Evolutionary conservation across 1,139 yeast genomes (phyloP), one percentile per base, ranked within the genome.

Genomic region (Geotrichum cucujoidarum): DNA sequence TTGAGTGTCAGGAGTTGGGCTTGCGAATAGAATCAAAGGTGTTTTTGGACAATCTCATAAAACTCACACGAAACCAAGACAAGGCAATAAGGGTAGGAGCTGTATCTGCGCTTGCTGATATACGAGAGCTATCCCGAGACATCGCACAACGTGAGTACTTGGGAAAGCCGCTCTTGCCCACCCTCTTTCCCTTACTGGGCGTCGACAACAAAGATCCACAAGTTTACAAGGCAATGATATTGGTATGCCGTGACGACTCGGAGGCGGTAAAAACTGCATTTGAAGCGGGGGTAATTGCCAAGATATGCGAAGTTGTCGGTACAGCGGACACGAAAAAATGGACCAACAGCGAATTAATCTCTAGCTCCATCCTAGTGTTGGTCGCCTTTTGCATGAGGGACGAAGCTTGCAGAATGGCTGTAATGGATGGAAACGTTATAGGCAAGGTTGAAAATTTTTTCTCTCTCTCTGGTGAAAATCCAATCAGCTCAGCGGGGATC

Each of bases 321-420:
- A 48, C 51, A 13, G 51, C 49, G 34, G 55, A 47, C 22, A 47
- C 54, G 3, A 50, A 50, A 24, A 45, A 53, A 32, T 58, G 60
- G 54, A 46, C 44, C 17, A 51, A 55, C 39, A 48, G 58, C 32
- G 61, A 63, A 40, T 51, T 59, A 21, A 53, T 58, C 20, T 59
- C 66, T 16, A 56, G 60, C 24, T 58, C 61, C 14, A 48, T 66
- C 8, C 53, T 62, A 8, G 65, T 66, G 8, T 53, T 66, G 18
- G 68, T 69, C 1, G 70, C 68, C 3, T 57, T 68, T 21, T 65
- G 67, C 4, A 51, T 64, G 45, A 64, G 62, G 40, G 58, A 58
- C 22, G 70, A 67, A 47, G 53, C 56, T n/a, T 62, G 57, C 49
- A 57, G 72, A 13, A 51, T 55, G 29, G 60, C 54, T 29, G 65